These are phyloP conservation scores for Fragaria nilgerrensis DNA, from an alignment of 306 rosid species.

Conservation along the genomic window DNA sequence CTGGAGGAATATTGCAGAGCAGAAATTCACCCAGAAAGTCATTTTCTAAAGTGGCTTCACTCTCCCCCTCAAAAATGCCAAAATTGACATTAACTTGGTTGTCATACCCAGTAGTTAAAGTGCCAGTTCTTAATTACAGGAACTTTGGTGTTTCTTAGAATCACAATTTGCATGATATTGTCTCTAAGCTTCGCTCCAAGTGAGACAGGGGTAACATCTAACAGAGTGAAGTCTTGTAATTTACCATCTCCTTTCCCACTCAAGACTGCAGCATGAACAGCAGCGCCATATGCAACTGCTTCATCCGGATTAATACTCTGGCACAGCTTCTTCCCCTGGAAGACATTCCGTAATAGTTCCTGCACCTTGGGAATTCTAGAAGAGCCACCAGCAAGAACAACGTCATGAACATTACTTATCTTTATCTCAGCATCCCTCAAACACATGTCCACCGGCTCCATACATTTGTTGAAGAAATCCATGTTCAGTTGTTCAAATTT, in stretches of 20 bases:
- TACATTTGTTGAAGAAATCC: not conserved
- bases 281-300: not conserved
- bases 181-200: not conserved
- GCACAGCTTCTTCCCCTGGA: not conserved
- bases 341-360: not conserved
- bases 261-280: constrained; percentile 8
- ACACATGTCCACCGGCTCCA: not conserved
- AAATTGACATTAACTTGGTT: not conserved
- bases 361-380: not conserved
- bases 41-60: not conserved
- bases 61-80: not conserved
- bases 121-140: not conserved
- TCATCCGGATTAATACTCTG: constrained; percentile 2
- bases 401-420: not conserved
- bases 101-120: not conserved
- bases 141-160: not conserved
- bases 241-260: not conserved
- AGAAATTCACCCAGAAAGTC: not conserved
- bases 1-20: not conserved
- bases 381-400: not conserved
- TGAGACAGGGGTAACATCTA: not conserved
- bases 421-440: not conserved
- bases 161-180: not conserved
- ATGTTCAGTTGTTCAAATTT: not conserved
- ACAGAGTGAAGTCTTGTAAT: not conserved